These are phyloP conservation scores for Limonomyces culmigenus DNA, from an alignment of 1,284 basidiomycete genomes.

Conservation along the genomic window DNA sequence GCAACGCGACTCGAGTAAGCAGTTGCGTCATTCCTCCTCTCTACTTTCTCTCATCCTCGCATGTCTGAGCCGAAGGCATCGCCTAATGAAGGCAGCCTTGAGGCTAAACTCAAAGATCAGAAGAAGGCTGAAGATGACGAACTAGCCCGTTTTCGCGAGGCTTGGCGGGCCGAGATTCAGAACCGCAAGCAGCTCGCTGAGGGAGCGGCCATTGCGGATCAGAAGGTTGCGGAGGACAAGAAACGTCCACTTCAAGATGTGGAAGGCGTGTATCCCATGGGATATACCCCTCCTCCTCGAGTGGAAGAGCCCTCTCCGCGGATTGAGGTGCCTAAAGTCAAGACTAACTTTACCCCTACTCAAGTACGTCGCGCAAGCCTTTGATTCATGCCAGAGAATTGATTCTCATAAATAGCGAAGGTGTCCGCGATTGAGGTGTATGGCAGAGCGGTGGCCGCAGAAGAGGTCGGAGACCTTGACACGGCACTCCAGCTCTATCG, in stretches of 20 bases:
- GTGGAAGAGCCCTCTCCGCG: neutral
- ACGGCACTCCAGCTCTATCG: constrained; percentile 63
- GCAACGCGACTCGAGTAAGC: no score
- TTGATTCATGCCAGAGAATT: neutral
- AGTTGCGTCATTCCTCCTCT: no score
- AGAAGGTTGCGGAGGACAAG: no score
- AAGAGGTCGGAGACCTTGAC: constrained; percentile 59
- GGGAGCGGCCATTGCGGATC: no score
- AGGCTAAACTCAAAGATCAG: no score
- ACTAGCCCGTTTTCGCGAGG: constrained; percentile 50
- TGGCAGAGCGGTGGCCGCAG: constrained; percentile 47
- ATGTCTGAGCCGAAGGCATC: no score
- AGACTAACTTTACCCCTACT: neutral
- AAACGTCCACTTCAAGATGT: no score
- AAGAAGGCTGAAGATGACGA: no score
- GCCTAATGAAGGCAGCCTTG: no score
- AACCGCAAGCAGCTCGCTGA: constrained; percentile 12
- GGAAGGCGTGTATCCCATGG: neutral
- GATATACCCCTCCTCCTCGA: neutral
- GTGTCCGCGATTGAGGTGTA: constrained; percentile 50
- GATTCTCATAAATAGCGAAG: constrained; percentile 7
- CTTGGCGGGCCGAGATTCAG: constrained; percentile 58
- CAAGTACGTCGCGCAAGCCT: neutral
- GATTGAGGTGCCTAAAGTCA: neutral
- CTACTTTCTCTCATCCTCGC: no score